phyloP scores from a whole-genome alignment of 1,284 basidiomycete genomes.

The Cerrena zonata region DNA sequence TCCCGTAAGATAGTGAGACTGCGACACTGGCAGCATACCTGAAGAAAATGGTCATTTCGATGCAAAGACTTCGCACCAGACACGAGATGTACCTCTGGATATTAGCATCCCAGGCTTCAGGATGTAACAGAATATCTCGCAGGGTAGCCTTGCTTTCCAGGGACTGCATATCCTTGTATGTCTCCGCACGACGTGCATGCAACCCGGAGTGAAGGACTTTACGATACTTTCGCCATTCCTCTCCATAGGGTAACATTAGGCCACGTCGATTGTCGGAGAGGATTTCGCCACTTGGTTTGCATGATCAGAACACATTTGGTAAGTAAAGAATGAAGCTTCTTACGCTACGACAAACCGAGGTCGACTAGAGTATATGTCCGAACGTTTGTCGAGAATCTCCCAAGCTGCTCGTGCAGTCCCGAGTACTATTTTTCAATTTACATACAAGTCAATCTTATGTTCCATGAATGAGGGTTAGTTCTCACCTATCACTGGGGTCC shows the following conservation, averaged over 20 bases:
- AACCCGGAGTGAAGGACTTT: conserved; percentile 45
- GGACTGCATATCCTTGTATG: conserved; percentile 45
- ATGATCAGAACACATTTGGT: background rate
- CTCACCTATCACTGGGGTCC: conserved; percentile 43
- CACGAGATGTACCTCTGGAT: conserved; percentile 33
- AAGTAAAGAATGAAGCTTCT: conserved; percentile 6
- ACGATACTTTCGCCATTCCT: conserved; percentile 46
- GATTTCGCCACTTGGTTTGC: conserved; percentile 36
- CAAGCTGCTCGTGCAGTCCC: conserved; percentile 46
- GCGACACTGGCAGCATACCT: conserved; percentile 45
- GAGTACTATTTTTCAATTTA: conserved; percentile 28
- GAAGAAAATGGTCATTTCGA: background rate
- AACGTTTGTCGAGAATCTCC: conserved; percentile 50
- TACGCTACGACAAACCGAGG: conserved; percentile 43
- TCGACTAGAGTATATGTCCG: conserved; percentile 45
- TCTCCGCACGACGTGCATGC: conserved; percentile 35
- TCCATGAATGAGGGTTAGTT: background rate
- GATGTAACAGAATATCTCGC: conserved; percentile 37
- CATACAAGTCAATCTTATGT: background rate
- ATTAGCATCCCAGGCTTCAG: conserved; percentile 37
- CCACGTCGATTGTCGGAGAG: conserved; percentile 44
- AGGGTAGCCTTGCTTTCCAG: conserved; percentile 43
- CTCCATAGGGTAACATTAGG: conserved; percentile 42
- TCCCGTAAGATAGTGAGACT: conserved; percentile 42
- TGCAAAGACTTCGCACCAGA: conserved; percentile 12